phyloP scores from a whole-genome alignment of 495 filamentous ascomycete genomes.

The Xylaria telfairii region DNA sequence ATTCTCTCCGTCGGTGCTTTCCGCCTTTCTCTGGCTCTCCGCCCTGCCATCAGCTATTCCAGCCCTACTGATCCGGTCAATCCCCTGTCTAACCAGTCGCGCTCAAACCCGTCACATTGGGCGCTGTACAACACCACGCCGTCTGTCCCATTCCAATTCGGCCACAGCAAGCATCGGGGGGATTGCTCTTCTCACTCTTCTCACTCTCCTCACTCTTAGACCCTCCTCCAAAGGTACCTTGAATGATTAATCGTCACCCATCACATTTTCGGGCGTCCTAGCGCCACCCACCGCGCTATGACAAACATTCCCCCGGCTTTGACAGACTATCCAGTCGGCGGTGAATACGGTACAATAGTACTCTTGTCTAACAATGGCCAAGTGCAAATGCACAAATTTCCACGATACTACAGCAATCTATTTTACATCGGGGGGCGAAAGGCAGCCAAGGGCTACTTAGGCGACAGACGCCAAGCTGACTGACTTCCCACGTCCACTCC shows the following conservation, averaged over 20 bases:
- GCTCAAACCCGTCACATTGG: neutral
- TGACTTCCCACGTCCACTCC: neutral
- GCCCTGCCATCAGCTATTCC: neutral
- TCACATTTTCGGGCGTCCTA: neutral
- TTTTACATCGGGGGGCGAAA: neutral
- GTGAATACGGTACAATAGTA: neutral
- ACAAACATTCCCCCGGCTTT: neutral
- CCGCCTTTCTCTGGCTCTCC: neutral
- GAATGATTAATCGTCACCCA: neutral
- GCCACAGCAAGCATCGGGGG: neutral
- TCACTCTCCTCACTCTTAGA: neutral
- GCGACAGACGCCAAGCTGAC: neutral
- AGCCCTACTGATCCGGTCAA: neutral
- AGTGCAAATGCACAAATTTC: neutral
- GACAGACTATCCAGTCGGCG: neutral
- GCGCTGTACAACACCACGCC: neutral
- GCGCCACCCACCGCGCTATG: conserved; percentile 4
- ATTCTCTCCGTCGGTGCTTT: neutral
- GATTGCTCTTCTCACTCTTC: neutral
- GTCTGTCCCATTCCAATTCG: conserved; percentile 5
- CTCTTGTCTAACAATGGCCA: neutral
- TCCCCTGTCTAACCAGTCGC: neutral
- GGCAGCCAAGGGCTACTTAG: neutral
- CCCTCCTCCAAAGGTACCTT: neutral
- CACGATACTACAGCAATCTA: neutral